These are phyloP conservation scores for Larix sibirica DNA, from an alignment of 83 land plant genomes.

Conservation along the genomic window DNA sequence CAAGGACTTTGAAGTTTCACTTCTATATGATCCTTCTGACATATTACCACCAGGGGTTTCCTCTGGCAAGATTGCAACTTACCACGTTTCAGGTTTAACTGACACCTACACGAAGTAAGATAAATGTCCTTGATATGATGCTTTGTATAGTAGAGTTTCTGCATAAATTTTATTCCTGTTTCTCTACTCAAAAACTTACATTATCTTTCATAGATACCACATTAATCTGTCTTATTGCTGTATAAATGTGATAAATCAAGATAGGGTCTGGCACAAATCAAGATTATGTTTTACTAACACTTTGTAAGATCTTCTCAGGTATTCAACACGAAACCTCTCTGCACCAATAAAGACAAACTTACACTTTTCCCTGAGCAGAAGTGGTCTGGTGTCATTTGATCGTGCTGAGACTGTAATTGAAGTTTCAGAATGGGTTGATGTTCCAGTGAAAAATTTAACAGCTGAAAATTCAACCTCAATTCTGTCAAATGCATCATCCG, in stretches of 20 bases:
- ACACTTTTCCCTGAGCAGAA: slow-evolving; percentile 89
- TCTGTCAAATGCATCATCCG: slow-evolving; percentile 37
- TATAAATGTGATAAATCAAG: background rate
- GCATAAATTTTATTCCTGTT: background rate
- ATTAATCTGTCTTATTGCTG: background rate
- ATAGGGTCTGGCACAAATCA: background rate
- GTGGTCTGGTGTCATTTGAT: slow-evolving; percentile 84
- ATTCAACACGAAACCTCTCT: slow-evolving; percentile 79
- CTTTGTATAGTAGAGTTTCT: slow-evolving; percentile 12
- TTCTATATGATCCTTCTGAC: slow-evolving; percentile 66
- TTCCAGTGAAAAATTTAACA: slow-evolving; percentile 65
- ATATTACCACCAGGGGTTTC: slow-evolving; percentile 70
- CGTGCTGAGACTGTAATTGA: slow-evolving; percentile 92
- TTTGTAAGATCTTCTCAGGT: slow-evolving; percentile 38
- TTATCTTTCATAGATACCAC: background rate
- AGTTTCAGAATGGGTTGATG: slow-evolving; percentile 89
- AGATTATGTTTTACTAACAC: background rate
- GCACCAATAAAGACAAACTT: slow-evolving; percentile 86
- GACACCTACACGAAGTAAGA: slow-evolving; percentile 77
- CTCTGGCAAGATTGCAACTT: slow-evolving; percentile 64
- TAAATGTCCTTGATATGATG: background rate
- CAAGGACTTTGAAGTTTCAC: slow-evolving; percentile 82
- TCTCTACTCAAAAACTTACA: background rate
- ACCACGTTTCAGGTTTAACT: slow-evolving; percentile 71
- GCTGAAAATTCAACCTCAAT: slow-evolving; percentile 43